Percentiles rank a stretch among this genome's conserved stretches.
phyloP scores from a whole-genome alignment of 2,329 filamentous ascomycete genomes.

The Xylariaceae sp. region DNA sequence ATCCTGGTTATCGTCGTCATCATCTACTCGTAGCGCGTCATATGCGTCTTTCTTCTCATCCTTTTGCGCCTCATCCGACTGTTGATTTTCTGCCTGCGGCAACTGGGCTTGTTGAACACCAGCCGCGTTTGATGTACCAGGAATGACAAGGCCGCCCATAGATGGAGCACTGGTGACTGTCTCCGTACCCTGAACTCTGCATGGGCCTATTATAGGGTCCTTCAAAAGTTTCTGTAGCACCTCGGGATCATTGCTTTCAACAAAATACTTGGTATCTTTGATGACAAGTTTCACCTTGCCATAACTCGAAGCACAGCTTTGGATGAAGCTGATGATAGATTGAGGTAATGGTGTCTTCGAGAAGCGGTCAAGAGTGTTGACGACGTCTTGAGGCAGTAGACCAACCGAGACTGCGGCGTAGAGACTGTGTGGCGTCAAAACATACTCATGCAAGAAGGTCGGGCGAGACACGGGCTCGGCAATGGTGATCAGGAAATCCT shows the following conservation, averaged over 20 bases:
- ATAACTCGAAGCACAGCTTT: constrained; percentile 77
- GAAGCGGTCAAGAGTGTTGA: constrained; percentile 79
- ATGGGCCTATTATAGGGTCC: constrained; percentile 74
- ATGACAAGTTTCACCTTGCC: constrained; percentile 94
- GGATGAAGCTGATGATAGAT: constrained; percentile 73
- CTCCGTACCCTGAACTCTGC: constrained; percentile 65
- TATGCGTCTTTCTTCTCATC: constrained; percentile 63
- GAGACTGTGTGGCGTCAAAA: constrained; percentile 83
- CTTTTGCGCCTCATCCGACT: constrained; percentile 44
- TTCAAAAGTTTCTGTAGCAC: constrained; percentile 83
- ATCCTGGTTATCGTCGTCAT: constrained; percentile 80
- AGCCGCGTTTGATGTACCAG: constrained; percentile 88
- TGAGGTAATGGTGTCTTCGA: constrained; percentile 83
- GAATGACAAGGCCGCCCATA: constrained; percentile 82
- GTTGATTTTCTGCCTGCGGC: constrained; percentile 36
- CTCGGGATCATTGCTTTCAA: constrained; percentile 83
- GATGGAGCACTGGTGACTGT: constrained; percentile 82
- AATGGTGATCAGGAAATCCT: constrained; percentile 93
- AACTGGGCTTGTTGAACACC: constrained; percentile 69
- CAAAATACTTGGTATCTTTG: constrained; percentile 89
- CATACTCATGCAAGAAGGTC: constrained; percentile 88
- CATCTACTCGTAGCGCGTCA: constrained; percentile 68
- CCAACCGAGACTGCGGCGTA: constrained; percentile 95
- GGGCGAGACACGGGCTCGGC: constrained; percentile 89
- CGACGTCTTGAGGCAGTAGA: constrained; percentile 83